Conservation (phyloP, 2,329 filamentous ascomycete genomes). For the Penicillium sp. region DNA sequence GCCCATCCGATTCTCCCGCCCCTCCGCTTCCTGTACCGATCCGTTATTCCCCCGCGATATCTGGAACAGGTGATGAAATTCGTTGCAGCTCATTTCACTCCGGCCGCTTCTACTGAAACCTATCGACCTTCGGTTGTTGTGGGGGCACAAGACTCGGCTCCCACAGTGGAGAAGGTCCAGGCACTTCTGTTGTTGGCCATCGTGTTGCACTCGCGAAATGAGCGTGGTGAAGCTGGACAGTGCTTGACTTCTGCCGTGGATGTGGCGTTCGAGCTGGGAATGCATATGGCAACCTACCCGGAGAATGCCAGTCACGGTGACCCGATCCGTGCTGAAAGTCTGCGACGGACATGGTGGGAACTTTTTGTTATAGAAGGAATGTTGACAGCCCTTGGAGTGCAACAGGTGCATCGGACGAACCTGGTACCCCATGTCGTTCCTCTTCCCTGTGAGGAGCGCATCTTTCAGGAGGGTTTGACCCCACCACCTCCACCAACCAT, state of each 20-base stretch:
- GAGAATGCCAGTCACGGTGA: constrained; percentile 57
- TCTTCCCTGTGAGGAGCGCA: constrained; percentile 76
- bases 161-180: constrained; percentile 64
- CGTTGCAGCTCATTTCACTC: constrained; percentile 51
- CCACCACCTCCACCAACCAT: constrained; percentile 57
- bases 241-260: constrained; percentile 63
- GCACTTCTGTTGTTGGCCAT: constrained; percentile 71
- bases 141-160: constrained; percentile 31
- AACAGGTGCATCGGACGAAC: constrained; percentile 55
- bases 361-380: constrained; percentile 76
- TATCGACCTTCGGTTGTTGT: constrained; percentile 38
- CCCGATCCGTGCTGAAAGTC: constrained; percentile 69
- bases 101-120: constrained; percentile 41
- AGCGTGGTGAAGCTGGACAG: constrained; percentile 62
- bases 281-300: constrained; percentile 66
- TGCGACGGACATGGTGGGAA: constrained; percentile 88
- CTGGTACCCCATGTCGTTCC: constrained; percentile 64
- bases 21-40: constrained; percentile 35
- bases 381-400: constrained; percentile 62
- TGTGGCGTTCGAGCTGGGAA: constrained; percentile 67
- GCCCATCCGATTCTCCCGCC: constrained; percentile 55
- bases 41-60: constrained; percentile 38
- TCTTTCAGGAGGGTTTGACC: constrained; percentile 50
- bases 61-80: constrained; percentile 53
- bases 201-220: constrained; percentile 68